A percentile compares a stretch with the other conserved stretches of the same genome.
phyloP scores from a whole-genome alignment of 2,329 filamentous ascomycete genomes.

The Stromatinia cepivora region DNA sequence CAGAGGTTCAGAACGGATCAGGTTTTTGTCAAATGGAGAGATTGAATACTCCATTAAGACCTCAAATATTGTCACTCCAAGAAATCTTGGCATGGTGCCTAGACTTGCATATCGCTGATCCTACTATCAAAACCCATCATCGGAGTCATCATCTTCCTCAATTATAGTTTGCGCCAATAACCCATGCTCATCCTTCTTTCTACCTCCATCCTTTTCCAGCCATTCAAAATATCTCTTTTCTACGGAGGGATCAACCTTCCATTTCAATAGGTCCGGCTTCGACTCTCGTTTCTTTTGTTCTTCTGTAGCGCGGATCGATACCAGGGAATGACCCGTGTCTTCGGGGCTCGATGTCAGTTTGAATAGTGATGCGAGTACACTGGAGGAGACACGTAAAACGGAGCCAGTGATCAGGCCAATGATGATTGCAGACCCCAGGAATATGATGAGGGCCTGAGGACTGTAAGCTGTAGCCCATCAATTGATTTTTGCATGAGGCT shows the following conservation, averaged over 20 bases:
- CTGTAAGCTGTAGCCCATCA: constrained; percentile 24
- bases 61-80: neutral
- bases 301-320: constrained; percentile 32
- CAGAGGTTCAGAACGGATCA: constrained; percentile 83
- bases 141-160: constrained; percentile 67
- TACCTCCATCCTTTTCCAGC: constrained; percentile 35
- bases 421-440: constrained; percentile 64
- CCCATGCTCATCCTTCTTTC: constrained; percentile 42
- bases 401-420: constrained; percentile 66
- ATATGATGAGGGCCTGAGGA: constrained; percentile 47
- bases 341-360: constrained; percentile 42
- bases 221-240: constrained; percentile 37
- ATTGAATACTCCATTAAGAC: constrained; percentile 42
- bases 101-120: neutral
- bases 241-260: constrained; percentile 25
- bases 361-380: constrained; percentile 53
- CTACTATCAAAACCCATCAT: constrained; percentile 38
- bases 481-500: constrained; percentile 1
- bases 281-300: constrained; percentile 32
- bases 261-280: constrained; percentile 24
- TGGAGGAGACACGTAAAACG: constrained; percentile 57
- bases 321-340: constrained; percentile 31
- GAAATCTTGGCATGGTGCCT: neutral
- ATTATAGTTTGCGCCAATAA: constrained; percentile 67
- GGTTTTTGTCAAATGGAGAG: constrained; percentile 77